Evolutionary conservation across 2,329 filamentous ascomycete genomes (phyloP), one percentile per base, ranked within the genome.

Genomic region (Aspergillus ruber): DNA sequence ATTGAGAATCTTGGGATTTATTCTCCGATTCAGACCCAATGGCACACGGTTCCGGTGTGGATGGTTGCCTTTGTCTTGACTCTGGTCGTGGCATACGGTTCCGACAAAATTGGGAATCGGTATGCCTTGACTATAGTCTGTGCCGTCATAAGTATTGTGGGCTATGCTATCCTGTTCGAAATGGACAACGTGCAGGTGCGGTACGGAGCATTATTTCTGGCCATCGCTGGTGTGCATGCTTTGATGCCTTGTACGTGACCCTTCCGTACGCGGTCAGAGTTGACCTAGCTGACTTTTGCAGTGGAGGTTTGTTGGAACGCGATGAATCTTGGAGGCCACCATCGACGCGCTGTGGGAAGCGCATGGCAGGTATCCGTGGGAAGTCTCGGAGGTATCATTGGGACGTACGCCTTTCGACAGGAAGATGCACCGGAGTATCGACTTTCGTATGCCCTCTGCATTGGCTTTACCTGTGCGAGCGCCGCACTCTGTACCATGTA

Each of bases 301-400:
- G 48, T 49, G 40, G 58, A 66, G 29, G 69, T 74, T 4, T 78
- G 76, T 53, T 79, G 75, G 74, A 77, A 76, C 64, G 76, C 75
- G 45, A 77, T 78, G 74, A 79, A 79, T 48, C 64, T 78, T 1
- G 71, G 74, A 10, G 73, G 74, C 1, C 76, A 79, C 48, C 74
- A 76, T 50, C 61, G 75, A 2, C 67, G 76, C 36, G 63, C 70
- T 4, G 70, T 78, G 0, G 75, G 75, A 0, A 64, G 61, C 10
- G 76, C 74, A 0, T 77, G 73, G 72, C 75, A 78, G 50, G 66
- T 78, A 15, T 72, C 68, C 0, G 72, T 74, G 48, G 74, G 75
- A 27, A 75, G 77, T 44, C 72, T 74, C 25, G 73, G 73, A 6
- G 74, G 75, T 1, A 77, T 79, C 51, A 76, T 79, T 40, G 74